Evolutionary conservation across 345 rosid species (phyloP), one percentile per base, ranked within the genome.

Genomic region (Noccaea caerulescens): DNA sequence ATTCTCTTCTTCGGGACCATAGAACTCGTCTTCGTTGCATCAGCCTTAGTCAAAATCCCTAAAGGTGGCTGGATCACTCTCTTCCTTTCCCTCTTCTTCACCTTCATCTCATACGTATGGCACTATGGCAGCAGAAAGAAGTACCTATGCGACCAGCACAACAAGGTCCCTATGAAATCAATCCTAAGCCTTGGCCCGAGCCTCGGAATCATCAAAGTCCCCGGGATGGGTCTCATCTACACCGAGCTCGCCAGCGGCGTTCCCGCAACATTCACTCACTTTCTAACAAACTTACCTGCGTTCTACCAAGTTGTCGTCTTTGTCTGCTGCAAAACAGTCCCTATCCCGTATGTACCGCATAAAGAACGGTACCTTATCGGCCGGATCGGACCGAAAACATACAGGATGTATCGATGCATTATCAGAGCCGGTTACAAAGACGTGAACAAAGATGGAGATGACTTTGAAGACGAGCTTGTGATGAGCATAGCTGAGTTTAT

Each of bases 401-500:
- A 86, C 83, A 67, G 86, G 43, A 80, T 94, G 77, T 91, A 94
- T 77, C 89, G 99, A 59, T 91, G 99, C 81, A 87, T 89, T 69
- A 83, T 94, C 68, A 81, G 96, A 54, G 83, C 82, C 3, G 97
- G 99, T 11, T 91, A 94, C 87, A 91, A 89, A 71, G 98, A 94
- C 53, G 89, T 88, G 50, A 83, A 80, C 16, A 85, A 82, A 61
- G 84, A 76, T 23, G 92, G 87, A 30, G 88, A 83, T 4, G 90
- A 86, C 72, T 83, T 88, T 41, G 98, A 94, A 72, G 87, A 85
- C 30, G 96, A 88, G 72, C 81, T 94, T n/a, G 80, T 89, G 60
- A 87, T 84, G 89, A 91, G 92, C 83, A 73, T 94, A 5, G 92
- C 93, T 5, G 98, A 94, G 83, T 94, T 91, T 73, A 92, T 94